Evolutionary conservation across 768 basidiomycete genomes (phyloP), one percentile per base, ranked within the genome.

Genomic region (Aureoboletus auriporus): DNA sequence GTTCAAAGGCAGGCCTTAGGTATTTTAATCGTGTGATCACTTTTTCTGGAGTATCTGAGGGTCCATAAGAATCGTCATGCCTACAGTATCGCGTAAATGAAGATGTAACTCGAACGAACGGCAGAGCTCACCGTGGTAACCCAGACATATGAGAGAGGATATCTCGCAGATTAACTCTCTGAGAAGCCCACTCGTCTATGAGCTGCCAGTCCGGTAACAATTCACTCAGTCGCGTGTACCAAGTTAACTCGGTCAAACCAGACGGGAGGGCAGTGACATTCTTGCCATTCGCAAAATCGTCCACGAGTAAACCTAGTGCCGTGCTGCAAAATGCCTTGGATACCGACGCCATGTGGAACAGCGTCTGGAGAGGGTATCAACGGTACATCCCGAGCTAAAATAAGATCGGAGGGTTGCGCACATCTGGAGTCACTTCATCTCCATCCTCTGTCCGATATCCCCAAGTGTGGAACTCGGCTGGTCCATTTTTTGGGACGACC

Each of bases 181-280:
- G 52, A 13, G 58, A 69, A 0, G 74, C 71, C 66, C 68, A 72
- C 8, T 27, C 53, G 51, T 78, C 73, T 54, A 63, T 61, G 14
- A 76, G 65, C 46, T 54, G 42, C 75, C 76, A 78, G 11, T 62
- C 65, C 0, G 73, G 73, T 1, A 77, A 59, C 6, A 75, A 12
- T 35, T 72, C 69, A 23, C 39, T 50, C 37, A 75, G 29, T 50
- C 64, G 68, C 0, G 71, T 70, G 12, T 65, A 53, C 72, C 72
- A 75, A 5, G 53, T 62, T 11, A 75, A 47, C 42, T 65, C 57
- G 1, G 47, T 46, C 17, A 72, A 16, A 6, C 55, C 53, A 1
- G 46, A 16, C 0, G 73, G 73, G 3, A 75, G 62, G 7, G 60
- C 58, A 0, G 72, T 69, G 6, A 54, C 50, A 36, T 72, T 74